Evolutionary conservation across 345 rosid species (phyloP), one percentile per base, ranked within the genome.

Genomic region (Trapa bicornis): DNA sequence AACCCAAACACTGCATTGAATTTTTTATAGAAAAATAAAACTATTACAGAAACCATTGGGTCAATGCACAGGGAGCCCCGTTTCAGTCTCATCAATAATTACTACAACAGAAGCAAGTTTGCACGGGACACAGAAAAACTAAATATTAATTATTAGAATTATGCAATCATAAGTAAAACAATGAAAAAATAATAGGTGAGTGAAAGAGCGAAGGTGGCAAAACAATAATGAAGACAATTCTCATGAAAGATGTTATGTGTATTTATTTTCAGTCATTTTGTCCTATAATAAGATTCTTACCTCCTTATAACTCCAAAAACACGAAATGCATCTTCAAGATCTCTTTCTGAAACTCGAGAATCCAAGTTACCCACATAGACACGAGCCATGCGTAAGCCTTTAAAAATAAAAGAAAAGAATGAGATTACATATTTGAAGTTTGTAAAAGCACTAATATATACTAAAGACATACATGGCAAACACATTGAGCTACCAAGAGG

Each of bases 361-460:
- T 89, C 92, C 73, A 89, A 54, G 73, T 85, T 87, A 65, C 92
- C 96, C 37, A 89, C 85, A 54, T 87, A 89, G 76, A 89, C 91
- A 65, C 87, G 81, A 68, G 96, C 68, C 96, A 89, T 89, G 29
- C 29, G 29, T 22, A 22, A 22, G 63, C 37, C 63, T 58, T 6
- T 9, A 1, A 1, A 12, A 1, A 35, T 1, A 33, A 58, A 58
- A 58, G 12, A 8, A 2, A 6, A n/a, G 29, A 5, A 17, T n/a
- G 33, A 54, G 17, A 6, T 54, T 7, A n/a, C 7, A 50, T 50
- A 50, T 3, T 50, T 50, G 1, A 16, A 50, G 11, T 2, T 50
- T 22, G 16, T 22, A 50, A 17, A 50, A 50, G 60, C 33, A 54
- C 11, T 6, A 5, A 54, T 1, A 22, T n/a, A 1, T n/a, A 17